Base-by-base conservation (phyloP, 352 stramenopile genomes). In the Globisporangium apiculatum region DNA sequence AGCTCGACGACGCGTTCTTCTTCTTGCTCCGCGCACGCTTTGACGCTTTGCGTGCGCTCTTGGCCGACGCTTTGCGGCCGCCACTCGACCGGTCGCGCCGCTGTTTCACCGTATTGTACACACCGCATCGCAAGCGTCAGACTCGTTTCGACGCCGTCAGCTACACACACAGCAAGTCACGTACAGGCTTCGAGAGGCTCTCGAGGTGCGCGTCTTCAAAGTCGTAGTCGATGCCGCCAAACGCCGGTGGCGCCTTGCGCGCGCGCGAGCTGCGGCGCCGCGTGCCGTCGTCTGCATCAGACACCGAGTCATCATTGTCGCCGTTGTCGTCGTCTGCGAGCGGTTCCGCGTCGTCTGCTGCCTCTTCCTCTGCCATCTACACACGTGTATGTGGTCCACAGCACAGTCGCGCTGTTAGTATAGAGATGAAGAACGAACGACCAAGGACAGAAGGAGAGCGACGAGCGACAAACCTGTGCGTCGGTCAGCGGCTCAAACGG, bases 321-420 rank as follows among this genome's bases (percentile, higher is more conserved):
- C 40, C 55, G 3, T 47, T 50, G 24, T 53, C 61, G 12, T 61
- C 58, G 24, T 57, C 59, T 14, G 48, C 42, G 11, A 58, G 49
- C 8, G 66, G 41, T 24, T 79, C 73, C 7, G 46, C 47, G 14
- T 79, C 78, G 14, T 72, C 65, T 4, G 55, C 61, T 46, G 71
- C 64, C 36, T 61, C 66, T 45, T 75, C 67, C 5, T 76, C 62
- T 8, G 45, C 18, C 60, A 62, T 53, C 60, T 63, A 37, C 7
- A n/a, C 15, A 43, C 36, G 5, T 14, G 17, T 48, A 17, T 48
- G 6, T 31, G 14, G n/a, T n/a, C 15, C 45, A 49, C 11, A 17
- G 42, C 4, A 5, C 42, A 17, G 42, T 47, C 42, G 24, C 24
- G 24, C 24, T 31, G 24, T 31, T 43, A 12, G 40, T 1, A 12